phyloP scores from a whole-genome alignment of 176 grass and related monocot species.

The Avena insularis region DNA sequence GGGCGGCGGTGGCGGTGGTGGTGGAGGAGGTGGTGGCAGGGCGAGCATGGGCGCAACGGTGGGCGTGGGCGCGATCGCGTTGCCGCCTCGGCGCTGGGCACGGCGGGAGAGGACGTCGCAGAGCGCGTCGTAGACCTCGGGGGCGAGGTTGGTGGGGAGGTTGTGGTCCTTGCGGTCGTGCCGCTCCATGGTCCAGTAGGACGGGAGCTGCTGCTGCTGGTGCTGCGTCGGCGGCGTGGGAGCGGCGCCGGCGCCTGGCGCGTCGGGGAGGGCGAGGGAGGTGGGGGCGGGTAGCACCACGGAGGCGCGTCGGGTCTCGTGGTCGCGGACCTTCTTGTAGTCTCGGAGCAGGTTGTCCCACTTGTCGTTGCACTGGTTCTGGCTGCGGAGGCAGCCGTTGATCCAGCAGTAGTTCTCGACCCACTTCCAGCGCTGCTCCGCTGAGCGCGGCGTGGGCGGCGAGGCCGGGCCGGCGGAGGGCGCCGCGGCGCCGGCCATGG shows the following conservation, averaged over 20 bases:
- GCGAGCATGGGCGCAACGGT: slow-evolving; percentile 14
- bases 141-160: slow-evolving; percentile 89
- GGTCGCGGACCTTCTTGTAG: slow-evolving; percentile 99
- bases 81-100: slow-evolving; percentile 59
- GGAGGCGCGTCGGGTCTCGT: slow-evolving; percentile 61
- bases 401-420: slow-evolving; percentile 99
- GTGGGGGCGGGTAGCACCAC: not conserved
- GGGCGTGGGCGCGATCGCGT: slow-evolving; percentile 38
- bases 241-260: not conserved
- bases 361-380: slow-evolving; percentile 99
- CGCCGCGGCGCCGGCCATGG: not conserved
- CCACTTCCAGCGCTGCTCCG: slow-evolving; percentile 99
- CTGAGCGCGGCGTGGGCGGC: slow-evolving; percentile 57
- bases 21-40: slow-evolving; percentile 32
- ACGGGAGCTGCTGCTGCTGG: not conserved
- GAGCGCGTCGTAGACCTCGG: slow-evolving; percentile 83
- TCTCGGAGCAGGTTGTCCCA: slow-evolving; percentile 99
- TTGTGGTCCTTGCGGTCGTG: slow-evolving; percentile 86
- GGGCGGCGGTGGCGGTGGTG: slow-evolving; percentile 19
- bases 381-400: slow-evolving; percentile 88
- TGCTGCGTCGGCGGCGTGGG: not conserved
- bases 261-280: not conserved
- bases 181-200: slow-evolving; percentile 97
- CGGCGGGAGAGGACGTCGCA: slow-evolving; percentile 85
- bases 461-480: not conserved